Percentiles rank a stretch among this genome's conserved stretches.
These are phyloP conservation scores for Candida mesenterica DNA, from an alignment of 1,139 yeast genomes.

Conservation along the genomic window DNA sequence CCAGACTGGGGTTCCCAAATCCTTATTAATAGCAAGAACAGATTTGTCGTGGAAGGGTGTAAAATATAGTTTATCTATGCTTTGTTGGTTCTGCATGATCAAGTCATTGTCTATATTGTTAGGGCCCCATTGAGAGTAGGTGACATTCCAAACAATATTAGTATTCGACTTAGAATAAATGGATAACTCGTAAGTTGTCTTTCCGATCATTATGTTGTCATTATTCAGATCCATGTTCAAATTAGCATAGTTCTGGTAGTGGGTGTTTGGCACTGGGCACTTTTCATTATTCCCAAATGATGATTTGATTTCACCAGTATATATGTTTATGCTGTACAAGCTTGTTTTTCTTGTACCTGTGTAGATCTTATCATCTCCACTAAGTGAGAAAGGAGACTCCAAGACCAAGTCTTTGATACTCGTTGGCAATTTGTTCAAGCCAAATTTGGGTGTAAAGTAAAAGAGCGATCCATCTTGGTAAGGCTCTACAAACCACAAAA, in stretches of 20 bases:
- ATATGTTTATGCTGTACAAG: constrained; percentile 69
- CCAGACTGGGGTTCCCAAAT: constrained; percentile 76
- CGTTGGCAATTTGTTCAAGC: constrained; percentile 80
- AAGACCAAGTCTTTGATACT: constrained; percentile 74
- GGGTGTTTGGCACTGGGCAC: constrained; percentile 33
- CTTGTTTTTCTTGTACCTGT: constrained; percentile 83
- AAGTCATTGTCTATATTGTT: constrained; percentile 79
- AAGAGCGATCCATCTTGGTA: constrained; percentile 82
- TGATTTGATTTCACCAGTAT: constrained; percentile 73
- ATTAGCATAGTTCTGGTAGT: constrained; percentile 15
- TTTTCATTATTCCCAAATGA: constrained; percentile 56
- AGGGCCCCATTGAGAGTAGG: constrained; percentile 91
- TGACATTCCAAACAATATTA: constrained; percentile 78
- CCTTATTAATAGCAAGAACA: constrained; percentile 62
- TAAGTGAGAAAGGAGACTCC: constrained; percentile 78
- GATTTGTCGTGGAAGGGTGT: constrained; percentile 83
- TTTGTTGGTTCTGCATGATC: constrained; percentile 46
- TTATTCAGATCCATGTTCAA: constrained; percentile 4
- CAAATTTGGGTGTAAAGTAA: constrained; percentile 75
- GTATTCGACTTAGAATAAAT: constrained; percentile 55
- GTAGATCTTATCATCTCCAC: constrained; percentile 84
- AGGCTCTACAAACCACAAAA: constrained; percentile 87
- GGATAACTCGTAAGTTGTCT: constrained; percentile 46
- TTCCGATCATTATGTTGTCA: constrained; percentile 47
- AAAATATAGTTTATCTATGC: constrained; percentile 71